phyloP scores from a whole-genome alignment of 345 rosid genomes.

The Microthlaspi erraticum region DNA sequence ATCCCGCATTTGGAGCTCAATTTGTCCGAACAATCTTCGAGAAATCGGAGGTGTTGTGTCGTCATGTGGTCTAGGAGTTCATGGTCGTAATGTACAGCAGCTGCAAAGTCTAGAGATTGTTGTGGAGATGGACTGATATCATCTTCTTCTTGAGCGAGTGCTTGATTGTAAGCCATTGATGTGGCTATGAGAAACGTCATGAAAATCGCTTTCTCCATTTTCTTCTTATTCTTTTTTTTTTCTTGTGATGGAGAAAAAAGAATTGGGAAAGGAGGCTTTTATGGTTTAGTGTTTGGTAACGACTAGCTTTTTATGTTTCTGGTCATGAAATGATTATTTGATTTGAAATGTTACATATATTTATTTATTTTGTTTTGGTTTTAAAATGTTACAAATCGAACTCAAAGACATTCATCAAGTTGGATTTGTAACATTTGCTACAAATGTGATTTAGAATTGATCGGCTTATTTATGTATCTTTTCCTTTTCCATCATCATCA shows the following conservation, averaged over 20 bases:
- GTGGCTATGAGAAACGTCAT: constrained; percentile 4
- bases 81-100: constrained; percentile 16
- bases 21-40: constrained; percentile 26
- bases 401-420: background rate
- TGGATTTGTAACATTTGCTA: background rate
- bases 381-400: background rate
- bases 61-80: constrained; percentile 16
- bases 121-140: constrained; percentile 18
- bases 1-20: constrained; percentile 4
- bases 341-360: constrained; percentile 1
- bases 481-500: too few relatives aligned
- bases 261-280: background rate
- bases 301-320: background rate
- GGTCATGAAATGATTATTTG: background rate
- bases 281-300: constrained; percentile 9
- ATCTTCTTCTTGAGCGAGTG: constrained; percentile 6
- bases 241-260: constrained; percentile 5
- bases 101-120: background rate
- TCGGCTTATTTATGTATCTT: background rate
- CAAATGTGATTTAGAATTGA: background rate
- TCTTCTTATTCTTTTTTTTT: background rate
- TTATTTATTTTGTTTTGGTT: background rate
- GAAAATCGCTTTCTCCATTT: constrained; percentile 24
- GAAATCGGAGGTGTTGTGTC: constrained; percentile 4
- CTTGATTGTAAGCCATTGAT: constrained; percentile 18